These are phyloP conservation scores for Pestalotiopsis sp. DNA, from an alignment of 2,329 filamentous ascomycete species.

Conservation along the genomic window DNA sequence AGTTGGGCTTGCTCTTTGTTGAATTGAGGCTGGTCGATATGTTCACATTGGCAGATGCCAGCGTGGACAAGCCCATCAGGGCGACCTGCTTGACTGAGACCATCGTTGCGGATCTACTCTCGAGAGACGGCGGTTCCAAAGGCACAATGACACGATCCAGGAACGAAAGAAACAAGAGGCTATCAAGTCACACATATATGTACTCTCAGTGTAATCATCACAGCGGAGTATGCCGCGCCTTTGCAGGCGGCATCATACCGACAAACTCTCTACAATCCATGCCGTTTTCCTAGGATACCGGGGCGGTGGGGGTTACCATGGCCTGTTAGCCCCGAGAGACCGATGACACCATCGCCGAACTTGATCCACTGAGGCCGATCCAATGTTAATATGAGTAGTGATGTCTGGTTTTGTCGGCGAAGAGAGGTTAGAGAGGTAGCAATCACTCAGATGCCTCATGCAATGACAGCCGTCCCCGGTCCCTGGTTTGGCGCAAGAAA, in stretches of 20 bases:
- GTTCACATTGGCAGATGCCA: constrained; percentile 60
- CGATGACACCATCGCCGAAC: not conserved
- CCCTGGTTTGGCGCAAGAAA: not conserved
- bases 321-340: not conserved
- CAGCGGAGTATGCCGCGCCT: not conserved
- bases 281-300: not conserved
- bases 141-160: not conserved
- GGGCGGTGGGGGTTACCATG: not conserved
- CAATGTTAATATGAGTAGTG: not conserved
- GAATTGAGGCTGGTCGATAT: constrained; percentile 53
- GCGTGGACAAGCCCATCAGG: constrained; percentile 31
- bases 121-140: not conserved
- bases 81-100: not conserved
- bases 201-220: not conserved
- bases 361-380: not conserved
- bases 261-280: not conserved
- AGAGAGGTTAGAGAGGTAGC: not conserved
- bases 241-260: not conserved
- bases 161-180: not conserved
- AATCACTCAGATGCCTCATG: not conserved
- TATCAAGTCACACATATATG: not conserved
- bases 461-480: not conserved
- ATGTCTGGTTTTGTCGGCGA: not conserved
- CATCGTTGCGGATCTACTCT: not conserved
- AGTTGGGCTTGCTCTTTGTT: constrained; percentile 46